Conservation (phyloP, 148 eudicot species). For the Nyssa sinensis region DNA sequence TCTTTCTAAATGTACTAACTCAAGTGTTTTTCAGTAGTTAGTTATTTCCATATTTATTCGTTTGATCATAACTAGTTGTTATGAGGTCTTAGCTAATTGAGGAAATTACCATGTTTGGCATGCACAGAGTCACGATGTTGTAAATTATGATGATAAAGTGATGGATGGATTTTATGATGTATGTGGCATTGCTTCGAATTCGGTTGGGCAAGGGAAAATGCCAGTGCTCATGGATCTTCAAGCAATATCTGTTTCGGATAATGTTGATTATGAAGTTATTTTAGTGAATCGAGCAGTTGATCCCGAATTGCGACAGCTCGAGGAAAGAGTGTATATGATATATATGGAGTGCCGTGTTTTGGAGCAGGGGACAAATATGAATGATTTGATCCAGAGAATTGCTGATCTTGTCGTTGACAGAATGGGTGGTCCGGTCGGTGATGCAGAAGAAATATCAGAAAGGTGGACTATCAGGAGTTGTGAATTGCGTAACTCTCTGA, state of each 20-base stretch:
- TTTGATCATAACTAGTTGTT: not conserved
- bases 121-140: constrained; percentile 77
- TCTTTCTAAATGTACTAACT: too few relatives aligned
- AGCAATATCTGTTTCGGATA: constrained; percentile 55
- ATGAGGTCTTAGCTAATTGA: constrained; percentile 4
- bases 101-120: constrained; percentile 11
- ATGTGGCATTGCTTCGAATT: constrained; percentile 50
- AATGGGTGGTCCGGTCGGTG: constrained; percentile 90
- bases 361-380: constrained; percentile 38
- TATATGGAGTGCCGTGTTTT: constrained; percentile 48
- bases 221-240: constrained; percentile 74
- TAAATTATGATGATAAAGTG: constrained; percentile 84
- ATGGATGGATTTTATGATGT: constrained; percentile 92
- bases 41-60: not conserved
- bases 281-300: constrained; percentile 68
- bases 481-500: constrained; percentile 56
- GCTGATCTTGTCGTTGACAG: constrained; percentile 75
- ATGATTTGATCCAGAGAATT: constrained; percentile 63
- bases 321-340: constrained; percentile 60
- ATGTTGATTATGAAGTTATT: constrained; percentile 71
- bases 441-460: constrained; percentile 73
- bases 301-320: constrained; percentile 63
- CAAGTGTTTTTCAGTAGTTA: not conserved
- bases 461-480: constrained; percentile 71
- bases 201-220: constrained; percentile 61